phyloP scores from a whole-genome alignment of 2,329 filamentous ascomycete genomes.

The Bipolaris bicolor region DNA sequence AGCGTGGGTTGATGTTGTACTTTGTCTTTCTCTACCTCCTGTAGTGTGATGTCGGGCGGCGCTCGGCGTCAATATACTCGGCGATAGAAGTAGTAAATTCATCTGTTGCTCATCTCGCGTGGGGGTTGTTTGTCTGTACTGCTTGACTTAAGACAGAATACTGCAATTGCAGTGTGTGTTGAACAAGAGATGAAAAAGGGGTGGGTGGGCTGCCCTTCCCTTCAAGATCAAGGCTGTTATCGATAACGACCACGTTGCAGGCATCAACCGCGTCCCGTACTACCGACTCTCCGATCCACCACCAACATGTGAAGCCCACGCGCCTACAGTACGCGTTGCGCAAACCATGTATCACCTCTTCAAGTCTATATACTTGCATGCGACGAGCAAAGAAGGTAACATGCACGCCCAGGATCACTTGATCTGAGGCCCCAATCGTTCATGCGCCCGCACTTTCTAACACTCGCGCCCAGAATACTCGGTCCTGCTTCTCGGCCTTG shows the following conservation, averaged over 20 bases:
- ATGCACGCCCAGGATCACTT: neutral
- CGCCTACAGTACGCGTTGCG: conserved; percentile 16
- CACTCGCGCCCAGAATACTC: conserved; percentile 75
- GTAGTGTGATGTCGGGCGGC: neutral
- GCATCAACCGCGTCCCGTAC: conserved; percentile 14
- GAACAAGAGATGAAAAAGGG: neutral
- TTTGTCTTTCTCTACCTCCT: neutral
- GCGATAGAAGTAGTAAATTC: too few species aligned
- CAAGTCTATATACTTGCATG: conserved; percentile 92
- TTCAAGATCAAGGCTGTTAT: conserved; percentile 8
- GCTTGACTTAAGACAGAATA: too few species aligned
- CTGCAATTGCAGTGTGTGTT: too few species aligned
- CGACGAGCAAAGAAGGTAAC: conserved; percentile 92
- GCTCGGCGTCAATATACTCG: too few species aligned
- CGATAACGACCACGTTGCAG: conserved; percentile 15
- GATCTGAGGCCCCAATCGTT: conserved; percentile 2
- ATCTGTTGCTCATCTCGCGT: too few species aligned
- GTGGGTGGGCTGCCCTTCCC: neutral
- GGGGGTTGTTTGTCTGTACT: too few species aligned
- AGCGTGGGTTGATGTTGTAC: neutral
- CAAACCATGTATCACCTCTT: conserved; percentile 87
- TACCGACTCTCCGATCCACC: conserved; percentile 2
- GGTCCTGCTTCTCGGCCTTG: conserved; percentile 92
- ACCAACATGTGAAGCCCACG: conserved; percentile 28
- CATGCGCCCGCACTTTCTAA: conserved; percentile 8